Evolutionary conservation across 2,329 filamentous ascomycete species (phyloP).

Genomic region (Grosmannia clavigera): DNA sequence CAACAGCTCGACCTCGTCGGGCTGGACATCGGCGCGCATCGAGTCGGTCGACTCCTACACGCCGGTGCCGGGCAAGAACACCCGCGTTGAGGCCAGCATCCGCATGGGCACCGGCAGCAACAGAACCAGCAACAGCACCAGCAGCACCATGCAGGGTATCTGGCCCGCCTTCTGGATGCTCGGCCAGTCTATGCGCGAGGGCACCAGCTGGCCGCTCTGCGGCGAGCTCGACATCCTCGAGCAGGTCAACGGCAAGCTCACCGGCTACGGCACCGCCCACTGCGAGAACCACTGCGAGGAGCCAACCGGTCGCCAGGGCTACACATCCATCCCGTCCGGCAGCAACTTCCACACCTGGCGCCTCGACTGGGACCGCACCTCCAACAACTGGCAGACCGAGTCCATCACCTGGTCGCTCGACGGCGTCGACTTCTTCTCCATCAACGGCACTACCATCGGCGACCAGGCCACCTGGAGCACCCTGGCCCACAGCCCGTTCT

Average conservation of each 20-base stretch:
- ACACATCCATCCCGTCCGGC: slow-evolving; percentile 23
- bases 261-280: slow-evolving; percentile 38
- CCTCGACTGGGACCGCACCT: slow-evolving; percentile 33
- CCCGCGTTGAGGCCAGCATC: slow-evolving; percentile 32
- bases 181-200: slow-evolving; percentile 34
- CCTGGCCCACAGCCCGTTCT: slow-evolving; percentile 34
- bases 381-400: slow-evolving; percentile 30
- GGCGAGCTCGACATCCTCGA: slow-evolving; percentile 49
- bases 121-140: slow-evolving; percentile 4
- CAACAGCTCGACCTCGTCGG: slow-evolving; percentile 23
- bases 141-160: slow-evolving; percentile 33
- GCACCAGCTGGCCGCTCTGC: slow-evolving; percentile 36
- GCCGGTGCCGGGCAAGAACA: slow-evolving; percentile 31
- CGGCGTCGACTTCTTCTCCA: slow-evolving; percentile 26
- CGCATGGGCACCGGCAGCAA: slow-evolving; percentile 28
- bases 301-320: slow-evolving; percentile 28
- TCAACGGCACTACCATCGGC: slow-evolving; percentile 30
- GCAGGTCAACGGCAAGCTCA: slow-evolving; percentile 35
- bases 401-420: slow-evolving; percentile 35
- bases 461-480: slow-evolving; percentile 30
- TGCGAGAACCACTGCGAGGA: slow-evolving; percentile 43
- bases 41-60: slow-evolving; percentile 36
- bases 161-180: slow-evolving; percentile 50
- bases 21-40: slow-evolving; percentile 43
- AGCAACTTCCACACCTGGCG: slow-evolving; percentile 35